phyloP scores from a whole-genome alignment of 257 asterid species.

The Dorcoceras hygrometricum region DNA sequence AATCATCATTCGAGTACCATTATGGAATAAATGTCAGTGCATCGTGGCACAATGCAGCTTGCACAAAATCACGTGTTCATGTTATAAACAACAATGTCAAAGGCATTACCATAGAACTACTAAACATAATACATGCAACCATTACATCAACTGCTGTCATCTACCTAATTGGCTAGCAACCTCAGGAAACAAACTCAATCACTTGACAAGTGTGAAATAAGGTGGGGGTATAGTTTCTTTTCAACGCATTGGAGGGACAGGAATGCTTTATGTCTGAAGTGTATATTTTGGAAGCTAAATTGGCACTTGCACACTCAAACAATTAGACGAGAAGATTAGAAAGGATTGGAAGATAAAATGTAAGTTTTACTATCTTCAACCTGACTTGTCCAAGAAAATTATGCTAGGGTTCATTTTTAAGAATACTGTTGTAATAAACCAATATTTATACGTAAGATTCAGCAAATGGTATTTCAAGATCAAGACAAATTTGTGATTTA shows the following conservation, averaged over 20 bases:
- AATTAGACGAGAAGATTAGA: too few relatives aligned
- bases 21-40: constrained; percentile 7
- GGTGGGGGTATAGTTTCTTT: too few relatives aligned
- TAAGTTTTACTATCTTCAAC: too few relatives aligned
- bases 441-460: too few relatives aligned
- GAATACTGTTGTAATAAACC: too few relatives aligned
- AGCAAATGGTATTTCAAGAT: too few relatives aligned
- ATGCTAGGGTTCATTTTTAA: too few relatives aligned
- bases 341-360: too few relatives aligned
- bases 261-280: neutral
- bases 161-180: neutral
- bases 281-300: neutral
- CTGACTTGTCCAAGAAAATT: too few relatives aligned
- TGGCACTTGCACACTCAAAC: too few relatives aligned
- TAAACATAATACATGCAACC: neutral
- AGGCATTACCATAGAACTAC: neutral
- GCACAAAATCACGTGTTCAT: neutral
- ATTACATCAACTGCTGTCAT: neutral
- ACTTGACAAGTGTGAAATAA: neutral
- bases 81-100: neutral
- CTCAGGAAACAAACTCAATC: neutral
- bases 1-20: constrained; percentile 14
- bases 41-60: constrained; percentile 5
- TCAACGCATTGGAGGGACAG: too few relatives aligned
- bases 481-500: too few relatives aligned